Conservation (phyloP, 2,329 filamentous ascomycete genomes). For the Phaeosphaeriaceae sp. region DNA sequence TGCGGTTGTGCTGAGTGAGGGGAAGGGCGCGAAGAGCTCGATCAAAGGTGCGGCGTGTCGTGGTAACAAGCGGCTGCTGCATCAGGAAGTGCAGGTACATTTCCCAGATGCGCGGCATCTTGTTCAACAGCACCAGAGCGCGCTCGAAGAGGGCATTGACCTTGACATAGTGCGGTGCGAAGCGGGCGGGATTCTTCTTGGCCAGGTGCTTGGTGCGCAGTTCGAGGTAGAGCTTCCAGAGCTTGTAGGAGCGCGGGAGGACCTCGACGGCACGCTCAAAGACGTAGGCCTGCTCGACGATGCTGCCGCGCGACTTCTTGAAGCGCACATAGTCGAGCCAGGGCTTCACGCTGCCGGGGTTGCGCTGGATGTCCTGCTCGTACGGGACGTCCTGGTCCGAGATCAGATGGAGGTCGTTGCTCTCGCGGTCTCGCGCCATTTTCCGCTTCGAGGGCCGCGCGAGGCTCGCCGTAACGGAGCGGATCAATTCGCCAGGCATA, state of each 20-base stretch:
- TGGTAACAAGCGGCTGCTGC: slow-evolving; percentile 88
- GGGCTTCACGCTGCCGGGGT: slow-evolving; percentile 84
- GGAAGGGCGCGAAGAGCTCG: slow-evolving; percentile 89
- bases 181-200: slow-evolving; percentile 82
- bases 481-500: slow-evolving; percentile 55
- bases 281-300: slow-evolving; percentile 84
- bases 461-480: slow-evolving; percentile 45
- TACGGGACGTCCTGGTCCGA: slow-evolving; percentile 91
- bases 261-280: slow-evolving; percentile 91
- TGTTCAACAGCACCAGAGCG: slow-evolving; percentile 91
- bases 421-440: slow-evolving; percentile 41
- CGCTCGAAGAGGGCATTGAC: slow-evolving; percentile 95
- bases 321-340: slow-evolving; percentile 95
- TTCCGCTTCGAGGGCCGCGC: slow-evolving; percentile 47
- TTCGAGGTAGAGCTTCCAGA: slow-evolving; percentile 96
- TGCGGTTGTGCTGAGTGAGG: slow-evolving; percentile 91
- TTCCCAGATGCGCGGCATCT: slow-evolving; percentile 99
- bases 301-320: slow-evolving; percentile 84
- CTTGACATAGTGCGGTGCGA: slow-evolving; percentile 84
- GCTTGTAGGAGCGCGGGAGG: slow-evolving; percentile 93
- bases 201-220: slow-evolving; percentile 83
- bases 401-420: slow-evolving; percentile 57
- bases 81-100: slow-evolving; percentile 93
- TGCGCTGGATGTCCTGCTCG: slow-evolving; percentile 92
- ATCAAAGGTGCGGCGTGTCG: slow-evolving; percentile 88